phyloP scores from a whole-genome alignment of 805 yeast species.

The Ogataea nitratoaversa region DNA sequence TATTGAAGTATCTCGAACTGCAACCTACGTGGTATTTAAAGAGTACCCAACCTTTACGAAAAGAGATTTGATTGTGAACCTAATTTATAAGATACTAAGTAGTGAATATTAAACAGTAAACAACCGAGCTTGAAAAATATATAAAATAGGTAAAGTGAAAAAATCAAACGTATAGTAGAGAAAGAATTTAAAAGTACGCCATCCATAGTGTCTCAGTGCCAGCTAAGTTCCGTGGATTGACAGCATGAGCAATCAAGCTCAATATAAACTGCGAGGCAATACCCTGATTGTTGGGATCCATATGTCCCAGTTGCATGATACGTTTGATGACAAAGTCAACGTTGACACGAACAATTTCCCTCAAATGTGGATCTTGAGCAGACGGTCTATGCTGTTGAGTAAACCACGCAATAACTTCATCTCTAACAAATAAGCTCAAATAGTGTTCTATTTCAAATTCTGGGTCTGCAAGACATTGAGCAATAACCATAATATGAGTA shows the following conservation, averaged over 20 bases:
- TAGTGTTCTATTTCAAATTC: constrained; percentile 90
- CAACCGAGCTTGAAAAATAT: not conserved
- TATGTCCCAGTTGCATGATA: constrained; percentile 64
- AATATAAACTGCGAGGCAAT: constrained; percentile 85
- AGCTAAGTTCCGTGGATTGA: constrained; percentile 89
- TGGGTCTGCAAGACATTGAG: constrained; percentile 85
- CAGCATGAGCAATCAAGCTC: constrained; percentile 91
- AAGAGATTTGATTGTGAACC: too few relatives aligned
- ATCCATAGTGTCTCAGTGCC: constrained; percentile 90
- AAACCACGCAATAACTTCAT: constrained; percentile 93
- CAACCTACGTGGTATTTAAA: too few relatives aligned
- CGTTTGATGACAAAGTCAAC: constrained; percentile 81
- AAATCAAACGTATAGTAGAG: not conserved
- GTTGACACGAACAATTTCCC: constrained; percentile 83
- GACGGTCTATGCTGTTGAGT: constrained; percentile 80
- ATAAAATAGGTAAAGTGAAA: constrained; percentile 1
- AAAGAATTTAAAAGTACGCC: constrained; percentile 67
- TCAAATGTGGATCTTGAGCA: constrained; percentile 76
- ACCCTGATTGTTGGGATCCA: constrained; percentile 52
- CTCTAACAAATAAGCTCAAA: constrained; percentile 90
- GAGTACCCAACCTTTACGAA: too few relatives aligned
- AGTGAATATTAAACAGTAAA: too few relatives aligned
- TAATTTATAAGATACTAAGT: too few relatives aligned
- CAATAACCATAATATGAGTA: constrained; percentile 77
- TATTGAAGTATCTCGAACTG: too few relatives aligned